phyloP scores from a whole-genome alignment of 768 basidiomycete genomes.

The Mycena venus region DNA sequence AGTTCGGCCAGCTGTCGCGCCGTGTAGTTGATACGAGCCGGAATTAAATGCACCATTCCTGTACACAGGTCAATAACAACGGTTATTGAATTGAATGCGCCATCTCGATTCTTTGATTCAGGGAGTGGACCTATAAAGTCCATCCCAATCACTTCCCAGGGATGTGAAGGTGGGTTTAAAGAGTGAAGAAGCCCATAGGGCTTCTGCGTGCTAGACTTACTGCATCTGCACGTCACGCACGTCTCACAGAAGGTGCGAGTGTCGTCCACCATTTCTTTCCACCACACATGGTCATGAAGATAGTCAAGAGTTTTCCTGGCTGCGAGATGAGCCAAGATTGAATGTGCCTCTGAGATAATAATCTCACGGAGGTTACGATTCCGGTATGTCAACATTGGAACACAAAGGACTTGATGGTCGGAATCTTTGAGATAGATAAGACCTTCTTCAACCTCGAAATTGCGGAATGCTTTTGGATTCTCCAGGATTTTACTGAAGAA shows the following conservation, averaged over 20 bases:
- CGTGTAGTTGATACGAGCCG: conserved; percentile 22
- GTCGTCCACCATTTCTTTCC: conserved; percentile 28
- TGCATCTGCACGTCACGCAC: conserved; percentile 21
- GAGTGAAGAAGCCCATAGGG: conserved; percentile 35
- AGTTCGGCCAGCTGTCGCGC: conserved; percentile 43
- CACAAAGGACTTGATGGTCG: conserved; percentile 27
- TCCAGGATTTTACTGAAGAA: conserved; percentile 23
- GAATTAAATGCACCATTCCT: conserved; percentile 43
- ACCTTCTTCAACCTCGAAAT: conserved; percentile 33
- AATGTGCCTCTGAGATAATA: conserved; percentile 42
- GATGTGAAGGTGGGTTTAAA: conserved; percentile 29
- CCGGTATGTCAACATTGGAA: conserved; percentile 24
- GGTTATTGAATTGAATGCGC: conserved; percentile 36
- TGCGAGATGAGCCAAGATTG: conserved; percentile 41
- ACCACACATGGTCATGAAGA: conserved; percentile 21
- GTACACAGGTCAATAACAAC: conserved; percentile 43
- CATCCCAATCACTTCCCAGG: conserved; percentile 40
- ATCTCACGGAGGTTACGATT: conserved; percentile 31
- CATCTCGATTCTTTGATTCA: conserved; percentile 34
- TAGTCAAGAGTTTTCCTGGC: conserved; percentile 39
- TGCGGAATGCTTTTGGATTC: conserved; percentile 24
- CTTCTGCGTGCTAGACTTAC: no score
- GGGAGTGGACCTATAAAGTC: conserved; percentile 32
- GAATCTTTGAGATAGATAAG: conserved; percentile 26
- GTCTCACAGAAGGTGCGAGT: conserved; percentile 20